Evolutionary conservation across 495 filamentous ascomycete genomes (phyloP).

Genomic region (Penicillium flavigenum): DNA sequence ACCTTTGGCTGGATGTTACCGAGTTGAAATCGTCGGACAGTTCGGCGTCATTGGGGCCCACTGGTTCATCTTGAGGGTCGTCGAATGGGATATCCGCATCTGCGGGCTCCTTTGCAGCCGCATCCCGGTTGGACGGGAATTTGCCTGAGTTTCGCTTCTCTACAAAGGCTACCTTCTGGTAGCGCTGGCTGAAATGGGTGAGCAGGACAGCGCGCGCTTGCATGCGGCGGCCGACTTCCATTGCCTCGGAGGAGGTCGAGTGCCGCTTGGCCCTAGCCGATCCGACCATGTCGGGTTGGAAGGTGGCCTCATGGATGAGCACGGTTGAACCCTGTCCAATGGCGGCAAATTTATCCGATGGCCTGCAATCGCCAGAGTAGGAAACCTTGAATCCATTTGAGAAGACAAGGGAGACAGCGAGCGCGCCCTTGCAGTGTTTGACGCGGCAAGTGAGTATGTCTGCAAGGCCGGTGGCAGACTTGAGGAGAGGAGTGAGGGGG

Average conservation of each 20-base stretch:
- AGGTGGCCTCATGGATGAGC: conserved; percentile 93
- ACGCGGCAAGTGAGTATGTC: conserved; percentile 59
- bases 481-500: conserved; percentile 36
- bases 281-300: conserved; percentile 74
- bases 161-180: conserved; percentile 65
- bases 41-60: background rate
- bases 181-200: conserved; percentile 96
- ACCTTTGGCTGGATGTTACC: background rate
- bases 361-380: conserved; percentile 91
- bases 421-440: conserved; percentile 73
- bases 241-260: conserved; percentile 78
- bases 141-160: conserved; percentile 18
- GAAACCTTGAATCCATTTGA: conserved; percentile 78
- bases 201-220: conserved; percentile 70
- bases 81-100: conserved; percentile 37
- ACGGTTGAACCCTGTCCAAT: conserved; percentile 77
- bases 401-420: conserved; percentile 76
- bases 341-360: conserved; percentile 62
- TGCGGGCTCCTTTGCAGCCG: conserved; percentile 7
- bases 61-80: conserved; percentile 25
- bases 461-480: conserved; percentile 42
- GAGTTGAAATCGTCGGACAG: conserved; percentile 25
- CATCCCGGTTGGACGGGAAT: background rate
- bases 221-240: conserved; percentile 77
- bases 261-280: conserved; percentile 90